Evolutionary conservation across 2,329 filamentous ascomycete species (phyloP).

Genomic region (Aspergillus costaricaensis): DNA sequence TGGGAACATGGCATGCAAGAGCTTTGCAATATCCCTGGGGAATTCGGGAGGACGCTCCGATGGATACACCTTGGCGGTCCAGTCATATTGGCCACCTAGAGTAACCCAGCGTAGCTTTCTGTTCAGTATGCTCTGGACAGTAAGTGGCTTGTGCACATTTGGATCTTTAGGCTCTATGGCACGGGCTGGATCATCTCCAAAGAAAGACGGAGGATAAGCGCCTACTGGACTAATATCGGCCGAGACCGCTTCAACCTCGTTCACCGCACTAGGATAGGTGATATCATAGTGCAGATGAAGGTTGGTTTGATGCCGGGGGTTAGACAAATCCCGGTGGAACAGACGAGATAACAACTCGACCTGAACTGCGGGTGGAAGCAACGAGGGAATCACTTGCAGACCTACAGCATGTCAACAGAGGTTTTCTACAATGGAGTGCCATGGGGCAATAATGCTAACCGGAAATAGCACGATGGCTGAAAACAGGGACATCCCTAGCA

Average conservation of each 20-base stretch:
- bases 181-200: constrained; percentile 51
- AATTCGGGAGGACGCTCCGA: constrained; percentile 67
- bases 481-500: constrained; percentile 37
- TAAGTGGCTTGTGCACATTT: constrained; percentile 71
- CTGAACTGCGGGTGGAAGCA: constrained; percentile 72
- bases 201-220: constrained; percentile 47
- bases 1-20: constrained; percentile 73
- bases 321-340: constrained; percentile 74
- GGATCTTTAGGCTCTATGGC: constrained; percentile 65
- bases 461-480: constrained; percentile 37
- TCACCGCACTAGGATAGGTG: constrained; percentile 54
- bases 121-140: constrained; percentile 68
- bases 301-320: constrained; percentile 79
- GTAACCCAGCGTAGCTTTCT: constrained; percentile 91
- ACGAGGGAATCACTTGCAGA: constrained; percentile 72
- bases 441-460: constrained; percentile 32
- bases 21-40: constrained; percentile 68
- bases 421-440: constrained; percentile 12
- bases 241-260: constrained; percentile 39
- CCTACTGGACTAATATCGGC: constrained; percentile 35
- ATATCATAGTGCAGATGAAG: constrained; percentile 80
- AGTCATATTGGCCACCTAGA: constrained; percentile 93
- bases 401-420: constrained; percentile 56
- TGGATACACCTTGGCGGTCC: constrained; percentile 85
- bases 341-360: constrained; percentile 69